phyloP scores from a whole-genome alignment of 2,329 filamentous ascomycete species.

The Meredithiella fracta region DNA sequence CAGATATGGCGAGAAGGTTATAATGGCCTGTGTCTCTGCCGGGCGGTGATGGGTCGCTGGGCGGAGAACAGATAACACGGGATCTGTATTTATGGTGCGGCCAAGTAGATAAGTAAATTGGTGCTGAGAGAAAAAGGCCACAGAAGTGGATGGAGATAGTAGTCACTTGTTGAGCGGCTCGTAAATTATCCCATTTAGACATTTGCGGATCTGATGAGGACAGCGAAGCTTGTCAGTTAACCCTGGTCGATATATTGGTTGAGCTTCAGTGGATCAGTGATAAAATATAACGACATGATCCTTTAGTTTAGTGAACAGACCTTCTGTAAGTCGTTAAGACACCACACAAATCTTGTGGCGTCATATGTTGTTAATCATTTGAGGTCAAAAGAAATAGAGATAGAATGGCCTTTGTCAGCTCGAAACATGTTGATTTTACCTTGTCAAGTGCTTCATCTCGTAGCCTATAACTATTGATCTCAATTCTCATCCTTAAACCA shows the following conservation, averaged over 20 bases:
- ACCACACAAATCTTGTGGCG: not conserved
- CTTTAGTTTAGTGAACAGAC: not conserved
- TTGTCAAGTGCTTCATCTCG: too few relatives aligned
- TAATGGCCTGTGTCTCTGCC: not conserved
- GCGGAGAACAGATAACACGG: not conserved
- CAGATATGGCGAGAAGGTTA: not conserved
- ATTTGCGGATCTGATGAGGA: conserved; percentile 5
- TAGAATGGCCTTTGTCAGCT: too few relatives aligned
- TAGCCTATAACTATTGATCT: too few relatives aligned
- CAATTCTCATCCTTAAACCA: too few relatives aligned
- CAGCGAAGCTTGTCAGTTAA: conserved; percentile 5
- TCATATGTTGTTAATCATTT: too few relatives aligned
- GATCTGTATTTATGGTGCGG: not conserved
- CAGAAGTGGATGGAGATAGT: too few relatives aligned
- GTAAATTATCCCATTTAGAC: not conserved
- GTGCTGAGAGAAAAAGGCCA: too few relatives aligned
- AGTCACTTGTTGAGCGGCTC: not conserved
- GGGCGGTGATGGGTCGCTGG: not conserved
- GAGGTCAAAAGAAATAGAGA: too few relatives aligned
- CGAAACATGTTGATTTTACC: too few relatives aligned
- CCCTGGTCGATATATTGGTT: not conserved
- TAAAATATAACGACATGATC: not conserved
- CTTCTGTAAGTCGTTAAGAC: not conserved
- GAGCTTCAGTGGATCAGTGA: not conserved
- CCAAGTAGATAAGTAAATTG: too few relatives aligned